These are phyloP conservation scores for Microbotryomycetes sp. DNA, from an alignment of 1,284 basidiomycete species.

Conservation along the genomic window DNA sequence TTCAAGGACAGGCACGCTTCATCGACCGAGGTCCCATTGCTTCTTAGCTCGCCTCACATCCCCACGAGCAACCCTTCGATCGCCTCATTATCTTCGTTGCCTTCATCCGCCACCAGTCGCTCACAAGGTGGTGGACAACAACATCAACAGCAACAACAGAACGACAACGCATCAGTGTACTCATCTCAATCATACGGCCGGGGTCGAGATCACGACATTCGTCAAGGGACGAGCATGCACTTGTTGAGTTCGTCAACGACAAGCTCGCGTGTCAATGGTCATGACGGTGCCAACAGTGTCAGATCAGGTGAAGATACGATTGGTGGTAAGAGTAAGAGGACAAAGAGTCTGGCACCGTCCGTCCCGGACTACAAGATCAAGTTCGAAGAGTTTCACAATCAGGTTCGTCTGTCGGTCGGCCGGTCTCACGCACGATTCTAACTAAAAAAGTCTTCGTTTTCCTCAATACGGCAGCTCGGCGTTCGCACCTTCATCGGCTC, in stretches of 20 bases:
- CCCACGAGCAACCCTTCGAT: slow-evolving; percentile 32
- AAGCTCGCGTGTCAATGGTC: slow-evolving; percentile 4
- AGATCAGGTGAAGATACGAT: slow-evolving; percentile 5
- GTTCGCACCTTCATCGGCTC: slow-evolving; percentile 86
- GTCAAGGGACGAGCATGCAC: slow-evolving; percentile 24
- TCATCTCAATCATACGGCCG: slow-evolving; percentile 25
- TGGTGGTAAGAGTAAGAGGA: slow-evolving; percentile 14
- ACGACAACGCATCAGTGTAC: slow-evolving; percentile 23
- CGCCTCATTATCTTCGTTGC: slow-evolving; percentile 30
- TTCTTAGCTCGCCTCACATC: slow-evolving; percentile 28
- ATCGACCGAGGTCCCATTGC: slow-evolving; percentile 32
- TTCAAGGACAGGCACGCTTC: slow-evolving; percentile 24
- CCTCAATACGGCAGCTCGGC: slow-evolving; percentile 51
- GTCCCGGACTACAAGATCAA: slow-evolving; percentile 62
- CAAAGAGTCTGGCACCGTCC: slow-evolving; percentile 35
- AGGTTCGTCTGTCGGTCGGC: slow-evolving; percentile 16
- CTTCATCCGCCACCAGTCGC: slow-evolving; percentile 15
- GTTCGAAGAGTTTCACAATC: slow-evolving; percentile 80
- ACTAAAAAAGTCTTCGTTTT: slow-evolving; percentile 23
- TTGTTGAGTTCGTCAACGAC: slow-evolving; percentile 11
- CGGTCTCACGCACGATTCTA: background rate
- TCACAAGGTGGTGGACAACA: slow-evolving; percentile 9
- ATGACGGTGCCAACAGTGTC: background rate
- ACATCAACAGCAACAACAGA: slow-evolving; percentile 1
- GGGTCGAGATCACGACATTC: background rate